Percentiles rank a stretch among this genome's conserved stretches.
Evolutionary conservation across 768 basidiomycete genomes (phyloP).

Genomic region (Mrakia frigida): DNA sequence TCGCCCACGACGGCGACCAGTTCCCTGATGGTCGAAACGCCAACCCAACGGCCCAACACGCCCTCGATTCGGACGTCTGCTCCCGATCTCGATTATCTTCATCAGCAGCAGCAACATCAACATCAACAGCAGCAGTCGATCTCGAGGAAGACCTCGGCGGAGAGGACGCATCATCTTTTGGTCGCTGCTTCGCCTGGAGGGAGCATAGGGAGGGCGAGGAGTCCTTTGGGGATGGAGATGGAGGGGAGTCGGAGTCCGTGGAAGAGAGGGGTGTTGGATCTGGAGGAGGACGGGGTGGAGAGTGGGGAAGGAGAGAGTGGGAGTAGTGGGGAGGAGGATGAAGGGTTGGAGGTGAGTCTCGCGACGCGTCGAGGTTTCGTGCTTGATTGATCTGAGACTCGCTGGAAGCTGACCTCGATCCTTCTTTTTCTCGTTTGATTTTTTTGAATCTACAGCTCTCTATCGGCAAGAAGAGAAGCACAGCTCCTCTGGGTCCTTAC

Average conservation of each 20-base stretch:
- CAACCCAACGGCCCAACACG: background rate
- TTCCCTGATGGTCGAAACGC: too few relatives aligned
- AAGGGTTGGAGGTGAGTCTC: conserved; percentile 7
- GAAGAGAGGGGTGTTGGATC: background rate
- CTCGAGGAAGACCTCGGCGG: background rate
- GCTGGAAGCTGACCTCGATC: too few relatives aligned
- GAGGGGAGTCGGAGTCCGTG: conserved; percentile 3
- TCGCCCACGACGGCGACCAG: background rate
- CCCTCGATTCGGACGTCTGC: background rate
- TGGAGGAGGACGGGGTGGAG: background rate
- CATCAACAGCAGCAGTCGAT: background rate
- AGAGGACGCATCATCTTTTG: background rate
- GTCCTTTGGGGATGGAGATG: conserved; percentile 9
- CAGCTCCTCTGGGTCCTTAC: background rate
- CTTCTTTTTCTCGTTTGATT: background rate
- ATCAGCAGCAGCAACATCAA: too few relatives aligned
- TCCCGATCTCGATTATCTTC: background rate
- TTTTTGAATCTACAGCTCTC: background rate
- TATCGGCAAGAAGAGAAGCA: background rate
- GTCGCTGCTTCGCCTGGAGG: background rate
- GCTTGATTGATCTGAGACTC: background rate
- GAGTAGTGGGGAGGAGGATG: background rate
- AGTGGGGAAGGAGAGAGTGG: background rate
- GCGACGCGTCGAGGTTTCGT: background rate
- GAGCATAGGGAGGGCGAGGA: background rate